Conservation (phyloP, 148 eudicot species). For the Chenopodium quinoa region DNA sequence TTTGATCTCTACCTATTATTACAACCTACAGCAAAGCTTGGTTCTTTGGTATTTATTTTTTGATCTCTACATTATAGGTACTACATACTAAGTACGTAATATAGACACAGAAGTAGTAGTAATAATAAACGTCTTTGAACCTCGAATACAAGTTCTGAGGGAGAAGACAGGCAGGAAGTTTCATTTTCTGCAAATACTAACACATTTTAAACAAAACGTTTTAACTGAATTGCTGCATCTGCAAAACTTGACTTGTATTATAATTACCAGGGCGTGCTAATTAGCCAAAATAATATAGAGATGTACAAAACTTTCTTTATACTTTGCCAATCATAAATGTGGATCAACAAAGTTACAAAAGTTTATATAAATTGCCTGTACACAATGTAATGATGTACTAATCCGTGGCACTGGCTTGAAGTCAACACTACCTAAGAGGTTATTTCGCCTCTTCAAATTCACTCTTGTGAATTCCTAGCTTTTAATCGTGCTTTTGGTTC, state of each 20-base stretch:
- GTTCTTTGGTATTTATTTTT: no score
- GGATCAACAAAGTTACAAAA: constrained; percentile 4
- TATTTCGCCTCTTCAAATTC: not conserved
- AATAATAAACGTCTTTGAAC: no score
- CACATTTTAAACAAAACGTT: no score
- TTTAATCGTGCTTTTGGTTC: constrained; percentile 31
- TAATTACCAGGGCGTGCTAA: not conserved
- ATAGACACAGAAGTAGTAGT: no score
- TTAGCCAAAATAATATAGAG: not conserved
- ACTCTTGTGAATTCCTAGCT: constrained; percentile 8
- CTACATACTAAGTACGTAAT: no score
- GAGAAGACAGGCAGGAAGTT: no score
- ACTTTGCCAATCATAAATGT: constrained; percentile 21
- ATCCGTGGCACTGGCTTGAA: constrained; percentile 3
- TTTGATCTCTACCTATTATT: no score
- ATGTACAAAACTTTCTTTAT: constrained; percentile 19
- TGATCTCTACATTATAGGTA: no score
- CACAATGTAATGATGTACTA: constrained; percentile 19
- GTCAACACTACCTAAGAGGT: constrained; percentile 12
- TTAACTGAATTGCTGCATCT: no score
- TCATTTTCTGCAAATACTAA: no score
- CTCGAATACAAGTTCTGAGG: no score
- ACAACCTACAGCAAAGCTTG: no score
- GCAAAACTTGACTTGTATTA: not conserved
- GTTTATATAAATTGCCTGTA: constrained; percentile 26